Conservation (phyloP, 2,329 filamentous ascomycete species). For the Verticillium zaregamsianum region DNA sequence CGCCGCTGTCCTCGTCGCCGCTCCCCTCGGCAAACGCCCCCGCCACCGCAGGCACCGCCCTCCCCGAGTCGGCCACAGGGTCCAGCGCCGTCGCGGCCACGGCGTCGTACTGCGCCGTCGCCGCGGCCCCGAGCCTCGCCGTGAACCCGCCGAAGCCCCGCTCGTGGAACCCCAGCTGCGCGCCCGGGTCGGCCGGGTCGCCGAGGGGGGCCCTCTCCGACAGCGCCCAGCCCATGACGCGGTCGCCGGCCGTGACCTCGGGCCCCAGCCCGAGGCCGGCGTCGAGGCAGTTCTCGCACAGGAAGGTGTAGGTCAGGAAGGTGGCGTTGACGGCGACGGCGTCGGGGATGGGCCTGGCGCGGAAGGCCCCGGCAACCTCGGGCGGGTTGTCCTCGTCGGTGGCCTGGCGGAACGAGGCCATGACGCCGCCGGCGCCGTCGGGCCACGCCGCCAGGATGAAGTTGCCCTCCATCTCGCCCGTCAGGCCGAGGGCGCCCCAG, state of each 20-base stretch:
- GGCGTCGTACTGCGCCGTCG: slow-evolving; percentile 28
- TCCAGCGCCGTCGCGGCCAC: slow-evolving; percentile 35
- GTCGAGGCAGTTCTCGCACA: slow-evolving; percentile 34
- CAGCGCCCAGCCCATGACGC: slow-evolving; percentile 32
- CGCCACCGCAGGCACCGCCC: slow-evolving; percentile 11
- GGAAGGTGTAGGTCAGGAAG: slow-evolving; percentile 40
- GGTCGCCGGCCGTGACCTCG: slow-evolving; percentile 15
- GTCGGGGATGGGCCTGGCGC: slow-evolving; percentile 33
- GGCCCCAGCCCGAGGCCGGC: slow-evolving; percentile 21
- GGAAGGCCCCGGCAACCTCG: slow-evolving; percentile 35
- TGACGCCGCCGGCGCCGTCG: slow-evolving; percentile 29
- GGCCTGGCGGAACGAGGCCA: slow-evolving; percentile 38
- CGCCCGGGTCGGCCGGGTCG: slow-evolving; percentile 17
- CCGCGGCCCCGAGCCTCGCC: slow-evolving; percentile 26
- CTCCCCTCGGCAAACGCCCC: slow-evolving; percentile 14
- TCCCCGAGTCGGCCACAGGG: slow-evolving; percentile 19
- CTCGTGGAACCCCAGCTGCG: slow-evolving; percentile 25
- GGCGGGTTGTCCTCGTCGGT: slow-evolving; percentile 37
- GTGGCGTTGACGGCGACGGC: slow-evolving; percentile 37
- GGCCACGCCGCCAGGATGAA: slow-evolving; percentile 41
- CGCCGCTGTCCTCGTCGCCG: slow-evolving; percentile 8
- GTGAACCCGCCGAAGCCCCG: slow-evolving; percentile 23
- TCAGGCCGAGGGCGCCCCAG: slow-evolving; percentile 41
- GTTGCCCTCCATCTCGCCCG: slow-evolving; percentile 38
- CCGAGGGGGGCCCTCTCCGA: slow-evolving; percentile 17